Conservation (phyloP, 2,329 filamentous ascomycete species). For the Triangularia verruculosa region DNA sequence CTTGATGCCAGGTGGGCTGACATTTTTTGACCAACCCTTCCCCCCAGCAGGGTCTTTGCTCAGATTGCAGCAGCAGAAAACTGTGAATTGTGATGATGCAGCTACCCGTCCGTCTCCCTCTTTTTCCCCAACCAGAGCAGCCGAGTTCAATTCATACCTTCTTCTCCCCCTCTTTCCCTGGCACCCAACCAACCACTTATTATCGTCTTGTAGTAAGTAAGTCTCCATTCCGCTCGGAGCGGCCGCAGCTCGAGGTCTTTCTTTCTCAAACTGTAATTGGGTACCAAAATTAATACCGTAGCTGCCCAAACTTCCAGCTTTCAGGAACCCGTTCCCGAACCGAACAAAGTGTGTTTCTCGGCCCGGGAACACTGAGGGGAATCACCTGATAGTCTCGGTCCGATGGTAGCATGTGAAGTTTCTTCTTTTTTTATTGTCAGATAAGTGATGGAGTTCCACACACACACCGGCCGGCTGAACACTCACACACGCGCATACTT, state of each 20-base stretch:
- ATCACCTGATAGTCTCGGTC: neutral
- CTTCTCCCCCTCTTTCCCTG: neutral
- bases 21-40: too few relatives aligned
- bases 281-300: neutral
- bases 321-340: neutral
- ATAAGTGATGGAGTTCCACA: neutral
- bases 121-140: neutral
- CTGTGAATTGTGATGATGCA: neutral
- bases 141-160: neutral
- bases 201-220: too few relatives aligned
- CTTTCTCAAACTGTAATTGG: neutral
- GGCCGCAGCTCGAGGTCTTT: neutral
- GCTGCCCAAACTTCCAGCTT: neutral
- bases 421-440: too few relatives aligned
- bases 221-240: too few relatives aligned
- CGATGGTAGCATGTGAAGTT: neutral
- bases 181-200: neutral
- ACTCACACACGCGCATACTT: neutral
- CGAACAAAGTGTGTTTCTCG: neutral
- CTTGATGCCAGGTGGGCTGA: neutral
- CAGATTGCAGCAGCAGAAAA: neutral
- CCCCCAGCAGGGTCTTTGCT: too few relatives aligned
- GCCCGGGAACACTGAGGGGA: neutral
- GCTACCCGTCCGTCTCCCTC: neutral
- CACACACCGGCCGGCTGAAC: neutral